phyloP scores from a whole-genome alignment of 2,329 filamentous ascomycete genomes.

The Xylariaceae sp. region DNA sequence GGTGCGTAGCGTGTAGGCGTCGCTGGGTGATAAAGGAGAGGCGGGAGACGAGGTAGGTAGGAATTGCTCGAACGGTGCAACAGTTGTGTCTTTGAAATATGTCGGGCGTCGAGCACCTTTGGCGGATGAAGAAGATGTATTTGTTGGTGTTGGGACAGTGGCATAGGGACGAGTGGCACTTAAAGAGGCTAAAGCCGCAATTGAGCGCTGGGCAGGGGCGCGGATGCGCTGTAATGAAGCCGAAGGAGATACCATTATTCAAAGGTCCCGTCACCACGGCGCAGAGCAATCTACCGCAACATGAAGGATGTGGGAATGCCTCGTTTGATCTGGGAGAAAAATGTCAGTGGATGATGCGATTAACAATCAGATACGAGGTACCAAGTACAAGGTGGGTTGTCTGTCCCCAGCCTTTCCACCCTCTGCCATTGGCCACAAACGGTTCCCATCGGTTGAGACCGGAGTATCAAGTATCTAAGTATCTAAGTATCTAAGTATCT shows the following conservation, averaged over 20 bases:
- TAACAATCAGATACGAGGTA: too few relatives aligned
- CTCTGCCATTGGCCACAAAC: slow-evolving; percentile 20
- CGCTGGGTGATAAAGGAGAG: slow-evolving; percentile 50
- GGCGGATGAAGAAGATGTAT: slow-evolving; percentile 34
- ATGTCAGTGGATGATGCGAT: slow-evolving; percentile 12
- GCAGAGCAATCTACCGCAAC: neutral
- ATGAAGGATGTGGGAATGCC: slow-evolving; percentile 1
- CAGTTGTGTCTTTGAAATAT: slow-evolving; percentile 62
- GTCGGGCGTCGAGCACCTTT: slow-evolving; percentile 43
- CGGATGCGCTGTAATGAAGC: slow-evolving; percentile 32
- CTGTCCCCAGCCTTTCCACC: slow-evolving; percentile 15
- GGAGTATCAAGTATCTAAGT: slow-evolving; percentile 4
- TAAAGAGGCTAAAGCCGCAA: slow-evolving; percentile 26
- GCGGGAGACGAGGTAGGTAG: slow-evolving; percentile 46
- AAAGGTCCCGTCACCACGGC: neutral
- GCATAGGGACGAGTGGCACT: slow-evolving; percentile 31
- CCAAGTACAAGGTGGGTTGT: too few relatives aligned
- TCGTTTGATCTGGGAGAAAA: slow-evolving; percentile 5
- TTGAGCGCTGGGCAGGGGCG: slow-evolving; percentile 34
- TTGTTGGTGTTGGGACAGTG: slow-evolving; percentile 33
- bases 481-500: neutral
- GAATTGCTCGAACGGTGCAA: slow-evolving; percentile 63
- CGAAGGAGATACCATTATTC: slow-evolving; percentile 33
- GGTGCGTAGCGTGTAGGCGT: slow-evolving; percentile 64
- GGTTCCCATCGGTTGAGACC: slow-evolving; percentile 15